phyloP scores from a whole-genome alignment of 2,329 filamentous ascomycete species.

The Fusarium subglutinans region DNA sequence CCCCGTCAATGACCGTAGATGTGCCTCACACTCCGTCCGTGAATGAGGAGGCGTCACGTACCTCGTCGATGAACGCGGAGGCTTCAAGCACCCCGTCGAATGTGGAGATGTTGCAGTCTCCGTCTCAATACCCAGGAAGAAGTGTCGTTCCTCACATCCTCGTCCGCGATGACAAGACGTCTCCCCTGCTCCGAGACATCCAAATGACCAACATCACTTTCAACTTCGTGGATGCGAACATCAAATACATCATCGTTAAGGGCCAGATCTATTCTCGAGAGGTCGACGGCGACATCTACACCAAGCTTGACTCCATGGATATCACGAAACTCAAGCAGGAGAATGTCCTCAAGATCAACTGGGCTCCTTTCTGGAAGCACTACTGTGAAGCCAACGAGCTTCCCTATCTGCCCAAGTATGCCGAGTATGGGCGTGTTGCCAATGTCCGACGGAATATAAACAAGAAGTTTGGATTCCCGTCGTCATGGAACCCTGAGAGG shows the following conservation, averaged over 20 bases:
- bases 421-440: background rate
- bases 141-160: background rate
- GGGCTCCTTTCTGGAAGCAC: background rate
- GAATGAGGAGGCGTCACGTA: too few species aligned
- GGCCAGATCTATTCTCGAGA: background rate
- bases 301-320: accelerated
- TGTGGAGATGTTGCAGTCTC: background rate
- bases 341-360: background rate
- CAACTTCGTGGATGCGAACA: background rate
- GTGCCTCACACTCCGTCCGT: accelerated
- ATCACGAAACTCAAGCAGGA: background rate
- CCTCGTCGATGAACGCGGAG: background rate
- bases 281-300: background rate
- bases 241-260: background rate
- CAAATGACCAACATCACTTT: background rate
- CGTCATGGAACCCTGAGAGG: background rate
- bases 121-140: background rate
- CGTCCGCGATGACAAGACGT: background rate
- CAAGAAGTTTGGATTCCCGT: background rate
- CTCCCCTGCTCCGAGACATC: background rate
- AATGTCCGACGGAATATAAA: background rate
- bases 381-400: background rate
- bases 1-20: background rate
- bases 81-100: background rate
- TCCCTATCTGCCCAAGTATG: background rate